Evolutionary conservation across 2,329 filamentous ascomycete genomes (phyloP).

Genomic region (Zasmidium citrigriseum): DNA sequence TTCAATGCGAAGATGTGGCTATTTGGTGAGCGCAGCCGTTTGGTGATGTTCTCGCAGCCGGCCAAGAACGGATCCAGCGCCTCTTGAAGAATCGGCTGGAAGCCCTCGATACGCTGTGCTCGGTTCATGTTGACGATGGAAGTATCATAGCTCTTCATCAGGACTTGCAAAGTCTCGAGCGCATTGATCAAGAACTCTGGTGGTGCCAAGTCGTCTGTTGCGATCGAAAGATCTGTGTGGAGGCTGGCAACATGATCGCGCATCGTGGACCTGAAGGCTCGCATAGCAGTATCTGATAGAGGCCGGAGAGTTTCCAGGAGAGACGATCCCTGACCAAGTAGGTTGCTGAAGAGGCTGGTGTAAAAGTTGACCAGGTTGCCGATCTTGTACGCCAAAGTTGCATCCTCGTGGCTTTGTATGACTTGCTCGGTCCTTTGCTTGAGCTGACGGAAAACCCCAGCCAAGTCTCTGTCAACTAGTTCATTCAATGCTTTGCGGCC

Average conservation of each 20-base stretch:
- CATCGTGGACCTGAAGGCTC: slow-evolving; percentile 79
- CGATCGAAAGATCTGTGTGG: slow-evolving; percentile 69
- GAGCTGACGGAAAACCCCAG: slow-evolving; percentile 79
- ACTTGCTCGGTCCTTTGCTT: slow-evolving; percentile 88
- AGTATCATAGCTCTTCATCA: slow-evolving; percentile 85
- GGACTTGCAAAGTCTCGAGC: slow-evolving; percentile 71
- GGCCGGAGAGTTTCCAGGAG: slow-evolving; percentile 68
- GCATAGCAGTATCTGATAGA: slow-evolving; percentile 74
- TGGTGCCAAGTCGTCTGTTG: slow-evolving; percentile 72
- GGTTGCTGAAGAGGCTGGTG: slow-evolving; percentile 75
- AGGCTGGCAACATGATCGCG: slow-evolving; percentile 76
- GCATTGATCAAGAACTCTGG: slow-evolving; percentile 81
- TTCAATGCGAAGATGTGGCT: slow-evolving; percentile 73
- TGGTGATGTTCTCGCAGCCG: slow-evolving; percentile 70
- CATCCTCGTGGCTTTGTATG: slow-evolving; percentile 88
- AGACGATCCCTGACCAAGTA: slow-evolving; percentile 69
- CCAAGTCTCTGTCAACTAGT: slow-evolving; percentile 82
- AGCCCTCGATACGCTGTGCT: slow-evolving; percentile 64
- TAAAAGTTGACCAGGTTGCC: slow-evolving; percentile 91
- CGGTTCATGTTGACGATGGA: slow-evolving; percentile 62
- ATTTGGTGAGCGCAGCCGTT: slow-evolving; percentile 59
- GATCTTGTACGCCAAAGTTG: slow-evolving; percentile 83
- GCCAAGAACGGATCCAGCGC: slow-evolving; percentile 84
- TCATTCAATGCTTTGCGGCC: slow-evolving; percentile 79
- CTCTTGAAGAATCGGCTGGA: slow-evolving; percentile 73